These are phyloP conservation scores for Fusarium penzigii DNA, from an alignment of 2,329 filamentous ascomycete genomes.

Conservation along the genomic window DNA sequence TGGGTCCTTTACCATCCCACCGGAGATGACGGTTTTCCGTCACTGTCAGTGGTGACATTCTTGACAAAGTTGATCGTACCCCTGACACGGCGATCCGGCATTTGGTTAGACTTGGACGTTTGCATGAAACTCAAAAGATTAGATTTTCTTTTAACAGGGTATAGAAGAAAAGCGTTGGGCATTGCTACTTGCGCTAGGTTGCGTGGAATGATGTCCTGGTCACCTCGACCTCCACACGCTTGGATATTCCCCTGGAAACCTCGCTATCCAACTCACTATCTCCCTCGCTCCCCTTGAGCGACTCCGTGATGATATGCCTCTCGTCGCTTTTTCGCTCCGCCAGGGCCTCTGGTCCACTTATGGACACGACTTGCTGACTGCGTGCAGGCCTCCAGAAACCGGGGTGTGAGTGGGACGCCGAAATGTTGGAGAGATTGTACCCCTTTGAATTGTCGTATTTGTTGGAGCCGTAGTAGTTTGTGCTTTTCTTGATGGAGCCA, in stretches of 20 bases:
- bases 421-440: constrained; percentile 9
- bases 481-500: constrained; percentile 13
- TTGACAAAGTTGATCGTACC: too few species aligned
- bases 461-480: constrained; percentile 2
- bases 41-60: too few species aligned
- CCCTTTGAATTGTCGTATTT: constrained; percentile 2
- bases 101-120: too few species aligned
- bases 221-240: neutral
- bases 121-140: too few species aligned
- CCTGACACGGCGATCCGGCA: too few species aligned
- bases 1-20: too few species aligned
- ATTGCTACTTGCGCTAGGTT: too few species aligned
- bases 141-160: too few species aligned
- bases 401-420: neutral
- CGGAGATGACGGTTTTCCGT: too few species aligned
- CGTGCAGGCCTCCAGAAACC: constrained; percentile 5
- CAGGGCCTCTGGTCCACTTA: constrained; percentile 1
- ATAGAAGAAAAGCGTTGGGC: too few species aligned
- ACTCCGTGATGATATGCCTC: constrained; percentile 6
- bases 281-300: constrained; percentile 2
- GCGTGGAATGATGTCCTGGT: constrained; percentile 7
- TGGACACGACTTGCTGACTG: constrained; percentile 3
- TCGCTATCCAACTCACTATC: constrained; percentile 4
- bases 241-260: constrained; percentile 3
- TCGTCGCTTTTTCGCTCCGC: constrained; percentile 5